Base-by-base conservation (phyloP, 2,329 filamentous ascomycete genomes). In the Tricladium varicosporioides region DNA sequence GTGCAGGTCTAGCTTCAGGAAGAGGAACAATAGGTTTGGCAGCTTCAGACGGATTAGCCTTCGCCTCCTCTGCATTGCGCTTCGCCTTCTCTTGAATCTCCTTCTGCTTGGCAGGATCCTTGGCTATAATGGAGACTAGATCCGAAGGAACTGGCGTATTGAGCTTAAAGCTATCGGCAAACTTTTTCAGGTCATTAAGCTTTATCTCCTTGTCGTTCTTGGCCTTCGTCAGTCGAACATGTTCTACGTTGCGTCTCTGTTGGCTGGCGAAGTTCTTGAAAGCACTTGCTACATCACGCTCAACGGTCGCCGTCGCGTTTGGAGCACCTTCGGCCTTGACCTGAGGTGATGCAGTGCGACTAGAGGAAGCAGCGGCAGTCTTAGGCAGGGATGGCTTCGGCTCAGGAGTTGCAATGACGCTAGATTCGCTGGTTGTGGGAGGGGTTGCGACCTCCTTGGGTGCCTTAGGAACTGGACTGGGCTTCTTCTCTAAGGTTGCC, bases 81-180 rank as follows among this genome's bases (percentile, higher is more conserved):
- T 90, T 85, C 1, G 91, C 91, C 73, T 92, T 95, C 66, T 92
- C 88, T 68, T 96, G 88, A 61, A 99, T 97, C 69, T 92, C 86
- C 68, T 92, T 86, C 74, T 97, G 94, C 76, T 97, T 99, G 47
- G 79, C 82, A n/a, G 92, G 92, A 70, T 99, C 94, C 72, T 97
- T 99, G 57, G 94, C 93, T 59, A 99, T 88, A 64, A 99, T 99
- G 1, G 91, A 88, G 27, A 99, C 92, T 36, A 99, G 76, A 72
- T 99, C 94, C 51, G 84, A 86, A 1, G 94, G 94, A 10, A 99
- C 92, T 5, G 92, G 92, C 2, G 93, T 97, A 50, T 89, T 88
- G 15, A 99, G 82, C 75, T 97, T 97, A 80, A 99, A 99, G 70
- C 84, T 94, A 65, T 87, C 84, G 1, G 94, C 91, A 73, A 99